These are phyloP conservation scores for Russula brevipes DNA, from an alignment of 768 basidiomycete genomes.

Conservation along the genomic window DNA sequence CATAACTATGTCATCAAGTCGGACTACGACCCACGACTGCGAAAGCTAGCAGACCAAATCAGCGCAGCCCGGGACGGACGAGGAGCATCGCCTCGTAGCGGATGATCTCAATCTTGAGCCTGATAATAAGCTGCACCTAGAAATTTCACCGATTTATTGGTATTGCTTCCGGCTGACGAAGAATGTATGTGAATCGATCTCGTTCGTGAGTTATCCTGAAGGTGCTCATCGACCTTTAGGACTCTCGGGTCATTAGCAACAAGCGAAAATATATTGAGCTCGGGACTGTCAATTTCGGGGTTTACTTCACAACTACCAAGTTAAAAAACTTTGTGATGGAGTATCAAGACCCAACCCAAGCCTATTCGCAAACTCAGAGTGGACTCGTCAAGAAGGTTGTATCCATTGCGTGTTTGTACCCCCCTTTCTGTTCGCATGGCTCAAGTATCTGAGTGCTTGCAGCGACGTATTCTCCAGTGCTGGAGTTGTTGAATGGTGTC, in stretches of 20 bases:
- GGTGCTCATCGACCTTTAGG: conserved; percentile 44
- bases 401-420: conserved; percentile 67
- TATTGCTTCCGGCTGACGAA: conserved; percentile 93
- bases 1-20: conserved; percentile 92
- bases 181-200: conserved; percentile 48
- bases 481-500: conserved; percentile 77
- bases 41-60: conserved; percentile 64
- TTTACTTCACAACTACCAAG: conserved; percentile 78
- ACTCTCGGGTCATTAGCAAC: conserved; percentile 62
- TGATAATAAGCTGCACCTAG: conserved; percentile 89
- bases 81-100: conserved; percentile 68
- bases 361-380: conserved; percentile 72
- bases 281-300: conserved; percentile 77
- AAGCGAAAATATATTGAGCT: conserved; percentile 77
- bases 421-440: not conserved
- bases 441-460: not conserved
- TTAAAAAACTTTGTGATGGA: conserved; percentile 70
- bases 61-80: conserved; percentile 68
- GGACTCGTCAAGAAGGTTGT: conserved; percentile 90
- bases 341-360: conserved; percentile 58
- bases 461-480: conserved; percentile 89
- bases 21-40: conserved; percentile 76
- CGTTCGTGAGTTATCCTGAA: not conserved
- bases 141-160: conserved; percentile 64
- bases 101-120: conserved; percentile 72